Evolutionary conservation across 257 asterid species (phyloP).

Genomic region (Sherardia arvensis): DNA sequence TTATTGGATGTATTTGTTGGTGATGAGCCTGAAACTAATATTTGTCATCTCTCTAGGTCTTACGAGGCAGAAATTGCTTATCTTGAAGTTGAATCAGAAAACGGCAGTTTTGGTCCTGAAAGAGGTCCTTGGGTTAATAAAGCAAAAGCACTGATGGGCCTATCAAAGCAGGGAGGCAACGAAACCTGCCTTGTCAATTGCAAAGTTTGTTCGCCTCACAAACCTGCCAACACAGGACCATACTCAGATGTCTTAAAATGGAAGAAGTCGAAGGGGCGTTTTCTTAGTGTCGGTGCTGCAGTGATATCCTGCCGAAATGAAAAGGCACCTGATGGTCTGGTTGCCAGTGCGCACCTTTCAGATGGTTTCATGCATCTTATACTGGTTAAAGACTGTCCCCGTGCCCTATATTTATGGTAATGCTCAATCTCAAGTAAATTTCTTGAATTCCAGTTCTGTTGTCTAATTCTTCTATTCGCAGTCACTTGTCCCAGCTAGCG

Average conservation of each 20-base stretch:
- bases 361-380: slow-evolving; percentile 89
- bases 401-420: slow-evolving; percentile 69
- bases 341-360: slow-evolving; percentile 95
- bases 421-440: slow-evolving; percentile 8
- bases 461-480: slow-evolving; percentile 21
- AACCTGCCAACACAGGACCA: slow-evolving; percentile 21
- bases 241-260: slow-evolving; percentile 46
- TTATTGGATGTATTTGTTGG: background rate
- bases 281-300: slow-evolving; percentile 86
- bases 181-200: slow-evolving; percentile 68
- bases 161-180: slow-evolving; percentile 35
- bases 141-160: slow-evolving; percentile 29
- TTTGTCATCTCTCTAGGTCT: slow-evolving; percentile 33
- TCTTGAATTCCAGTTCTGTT: background rate
- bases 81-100: slow-evolving; percentile 56
- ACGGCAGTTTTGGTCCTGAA: slow-evolving; percentile 23
- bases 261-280: slow-evolving; percentile 65
- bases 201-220: slow-evolving; percentile 40
- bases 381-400: slow-evolving; percentile 81
- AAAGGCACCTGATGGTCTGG: slow-evolving; percentile 91
- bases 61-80: slow-evolving; percentile 91
- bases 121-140: slow-evolving; percentile 27
- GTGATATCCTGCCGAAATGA: slow-evolving; percentile 93
- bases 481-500: slow-evolving; percentile 93
- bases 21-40: background rate